Evolutionary conservation across 2,329 filamentous ascomycete genomes (phyloP).

Genomic region (Curvularia spicifera): DNA sequence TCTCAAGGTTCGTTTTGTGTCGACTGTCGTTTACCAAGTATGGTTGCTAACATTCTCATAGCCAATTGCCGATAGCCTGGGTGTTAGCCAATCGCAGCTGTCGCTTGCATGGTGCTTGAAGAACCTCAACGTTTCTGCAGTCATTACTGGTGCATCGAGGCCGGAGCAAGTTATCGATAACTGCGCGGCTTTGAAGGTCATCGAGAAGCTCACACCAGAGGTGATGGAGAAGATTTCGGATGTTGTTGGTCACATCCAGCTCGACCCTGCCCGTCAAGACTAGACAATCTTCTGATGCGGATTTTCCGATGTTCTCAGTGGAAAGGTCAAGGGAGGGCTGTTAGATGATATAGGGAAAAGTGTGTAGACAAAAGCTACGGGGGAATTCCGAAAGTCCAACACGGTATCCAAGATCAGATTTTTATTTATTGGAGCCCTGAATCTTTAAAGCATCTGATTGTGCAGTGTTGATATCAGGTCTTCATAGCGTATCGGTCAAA

Average conservation of each 20-base stretch:
- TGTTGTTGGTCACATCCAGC: conserved; percentile 35
- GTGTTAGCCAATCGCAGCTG: conserved; percentile 58
- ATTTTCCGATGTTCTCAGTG: not conserved
- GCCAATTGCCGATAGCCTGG: conserved; percentile 68
- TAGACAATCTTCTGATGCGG: conserved; percentile 7
- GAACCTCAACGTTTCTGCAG: conserved; percentile 43
- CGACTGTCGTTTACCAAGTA: not conserved
- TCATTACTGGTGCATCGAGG: conserved; percentile 39
- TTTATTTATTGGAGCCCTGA: not conserved
- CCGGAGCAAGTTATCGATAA: conserved; percentile 46
- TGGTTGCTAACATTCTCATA: conserved; percentile 17
- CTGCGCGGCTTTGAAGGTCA: conserved; percentile 52
- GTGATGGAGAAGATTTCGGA: conserved; percentile 53
- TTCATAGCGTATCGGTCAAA: too few species aligned
- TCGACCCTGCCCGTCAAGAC: conserved; percentile 32
- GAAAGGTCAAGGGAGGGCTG: not conserved
- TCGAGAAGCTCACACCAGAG: conserved; percentile 55
- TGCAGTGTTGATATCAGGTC: not conserved
- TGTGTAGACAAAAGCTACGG: not conserved
- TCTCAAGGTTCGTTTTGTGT: conserved; percentile 35
- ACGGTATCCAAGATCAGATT: not conserved
- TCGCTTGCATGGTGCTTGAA: conserved; percentile 48
- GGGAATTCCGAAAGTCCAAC: not conserved
- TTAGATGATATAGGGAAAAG: not conserved
- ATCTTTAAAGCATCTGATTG: not conserved